A percentile compares a stretch with the other conserved stretches of the same genome.
Evolutionary conservation across 129 eudicot genomes (phyloP).

Genomic region (Flaveria brownii): DNA sequence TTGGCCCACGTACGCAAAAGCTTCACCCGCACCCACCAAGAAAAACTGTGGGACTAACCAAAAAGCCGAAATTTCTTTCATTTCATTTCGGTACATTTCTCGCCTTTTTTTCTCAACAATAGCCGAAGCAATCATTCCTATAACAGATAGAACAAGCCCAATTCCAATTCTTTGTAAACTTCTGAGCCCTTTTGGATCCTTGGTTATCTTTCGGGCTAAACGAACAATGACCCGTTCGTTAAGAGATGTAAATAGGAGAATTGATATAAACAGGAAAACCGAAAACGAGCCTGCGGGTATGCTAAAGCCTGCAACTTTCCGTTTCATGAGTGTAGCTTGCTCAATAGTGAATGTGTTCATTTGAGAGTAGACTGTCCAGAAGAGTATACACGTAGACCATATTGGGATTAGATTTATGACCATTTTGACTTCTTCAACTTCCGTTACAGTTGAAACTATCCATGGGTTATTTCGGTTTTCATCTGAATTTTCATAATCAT

Average conservation of each 20-base stretch:
- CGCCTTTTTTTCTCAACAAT: conserved; percentile 58
- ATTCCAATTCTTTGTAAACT: conserved; percentile 78
- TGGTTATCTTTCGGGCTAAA: conserved; percentile 59
- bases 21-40: conserved; percentile 90
- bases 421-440: conserved; percentile 92
- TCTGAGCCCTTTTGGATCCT: conserved; percentile 52
- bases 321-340: conserved; percentile 84
- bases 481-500: conserved; percentile 30
- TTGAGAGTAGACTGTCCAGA: conserved; percentile 92
- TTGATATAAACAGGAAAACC: conserved; percentile 66
- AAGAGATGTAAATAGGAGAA: conserved; percentile 76
- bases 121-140: conserved; percentile 70
- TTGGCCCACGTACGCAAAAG: conserved; percentile 88
- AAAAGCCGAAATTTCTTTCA: conserved; percentile 45
- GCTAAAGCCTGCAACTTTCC: conserved; percentile 51
- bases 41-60: conserved; percentile 92
- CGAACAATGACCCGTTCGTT: conserved; percentile 68
- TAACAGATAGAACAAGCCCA: conserved; percentile 58
- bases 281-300: conserved; percentile 88
- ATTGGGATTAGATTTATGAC: conserved; percentile 79
- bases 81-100: conserved; percentile 20
- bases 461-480: conserved; percentile 41
- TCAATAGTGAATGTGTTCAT: conserved; percentile 87
- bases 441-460: conserved; percentile 62
- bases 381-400: conserved; percentile 83